Evolutionary conservation across 441 rosid genomes (phyloP).

Genomic region (California macrophylla): DNA sequence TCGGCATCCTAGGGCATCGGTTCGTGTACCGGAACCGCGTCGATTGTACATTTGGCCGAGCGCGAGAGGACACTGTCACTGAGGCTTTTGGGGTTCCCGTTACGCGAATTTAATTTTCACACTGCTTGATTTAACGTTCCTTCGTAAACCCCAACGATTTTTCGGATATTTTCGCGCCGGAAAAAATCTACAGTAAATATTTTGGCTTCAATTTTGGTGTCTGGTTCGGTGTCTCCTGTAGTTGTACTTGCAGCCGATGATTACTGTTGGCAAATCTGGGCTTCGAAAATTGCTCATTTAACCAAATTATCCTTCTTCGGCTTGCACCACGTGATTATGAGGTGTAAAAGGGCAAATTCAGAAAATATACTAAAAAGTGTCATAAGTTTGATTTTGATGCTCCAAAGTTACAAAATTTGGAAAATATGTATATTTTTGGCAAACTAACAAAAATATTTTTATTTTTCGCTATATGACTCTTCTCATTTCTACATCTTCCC

Average conservation of each 20-base stretch:
- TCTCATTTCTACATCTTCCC: too few species aligned
- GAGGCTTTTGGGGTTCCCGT: not conserved
- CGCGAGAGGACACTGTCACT: slow-evolving; percentile 18
- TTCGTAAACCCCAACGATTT: not conserved
- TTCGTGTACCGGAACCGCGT: slow-evolving; percentile 8
- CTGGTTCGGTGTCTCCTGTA: not conserved
- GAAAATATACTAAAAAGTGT: too few species aligned
- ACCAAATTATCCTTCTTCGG: not conserved
- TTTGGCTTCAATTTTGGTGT: too few species aligned
- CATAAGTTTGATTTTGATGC: too few species aligned
- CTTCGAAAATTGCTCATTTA: not conserved
- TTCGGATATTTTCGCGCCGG: not conserved
- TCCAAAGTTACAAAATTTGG: too few species aligned
- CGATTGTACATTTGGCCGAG: slow-evolving; percentile 31
- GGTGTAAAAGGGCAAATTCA: too few species aligned
- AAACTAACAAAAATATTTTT: too few species aligned
- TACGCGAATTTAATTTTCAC: not conserved
- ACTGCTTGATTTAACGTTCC: not conserved
- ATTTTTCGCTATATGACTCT: too few species aligned
- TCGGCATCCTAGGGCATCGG: slow-evolving; percentile 31
- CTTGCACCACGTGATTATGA: not conserved
- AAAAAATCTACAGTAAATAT: not conserved
- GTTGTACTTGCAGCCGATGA: not conserved
- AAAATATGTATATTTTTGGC: too few species aligned
- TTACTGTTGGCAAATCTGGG: not conserved